phyloP scores from a whole-genome alignment of 768 basidiomycete genomes.

The Rhodosporidiobolus odoratus region DNA sequence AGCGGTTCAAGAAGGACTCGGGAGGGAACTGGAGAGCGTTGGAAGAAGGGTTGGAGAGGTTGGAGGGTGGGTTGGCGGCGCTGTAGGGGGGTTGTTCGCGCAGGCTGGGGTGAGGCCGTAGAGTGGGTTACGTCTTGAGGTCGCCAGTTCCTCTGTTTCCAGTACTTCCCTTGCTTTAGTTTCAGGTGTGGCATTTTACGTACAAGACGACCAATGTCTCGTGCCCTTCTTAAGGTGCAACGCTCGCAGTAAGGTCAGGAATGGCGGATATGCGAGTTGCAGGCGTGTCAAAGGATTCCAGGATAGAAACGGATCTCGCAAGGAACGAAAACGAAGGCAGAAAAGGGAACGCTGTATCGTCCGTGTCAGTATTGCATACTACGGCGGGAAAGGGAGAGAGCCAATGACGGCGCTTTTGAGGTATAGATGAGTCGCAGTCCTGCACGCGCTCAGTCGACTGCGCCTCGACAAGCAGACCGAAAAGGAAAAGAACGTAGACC shows the following conservation, averaged over 20 bases:
- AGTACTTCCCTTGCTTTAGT: neutral
- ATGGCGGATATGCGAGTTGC: neutral
- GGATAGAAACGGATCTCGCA: neutral
- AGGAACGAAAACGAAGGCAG: neutral
- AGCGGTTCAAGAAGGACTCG: neutral
- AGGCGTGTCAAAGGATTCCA: no score
- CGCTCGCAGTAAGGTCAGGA: no score
- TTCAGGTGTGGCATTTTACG: no score
- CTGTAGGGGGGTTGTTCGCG: slow-evolving; percentile 11
- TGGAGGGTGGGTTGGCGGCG: slow-evolving; percentile 10
- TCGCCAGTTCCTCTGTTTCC: neutral
- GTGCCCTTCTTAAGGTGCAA: no score
- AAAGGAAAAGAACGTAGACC: neutral
- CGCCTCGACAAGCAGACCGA: neutral
- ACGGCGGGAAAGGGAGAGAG: neutral
- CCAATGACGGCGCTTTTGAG: neutral
- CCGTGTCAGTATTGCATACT: neutral
- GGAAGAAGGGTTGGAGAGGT: slow-evolving; percentile 11
- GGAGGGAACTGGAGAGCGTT: slow-evolving; percentile 6
- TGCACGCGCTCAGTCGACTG: neutral
- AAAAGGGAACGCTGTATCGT: no score
- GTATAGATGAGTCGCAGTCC: neutral
- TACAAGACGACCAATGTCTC: no score
- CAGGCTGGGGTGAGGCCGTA: neutral
- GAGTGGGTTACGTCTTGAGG: no score